These are phyloP conservation scores for Fomitopsis pulvina DNA, from an alignment of 768 basidiomycete species.

Conservation along the genomic window DNA sequence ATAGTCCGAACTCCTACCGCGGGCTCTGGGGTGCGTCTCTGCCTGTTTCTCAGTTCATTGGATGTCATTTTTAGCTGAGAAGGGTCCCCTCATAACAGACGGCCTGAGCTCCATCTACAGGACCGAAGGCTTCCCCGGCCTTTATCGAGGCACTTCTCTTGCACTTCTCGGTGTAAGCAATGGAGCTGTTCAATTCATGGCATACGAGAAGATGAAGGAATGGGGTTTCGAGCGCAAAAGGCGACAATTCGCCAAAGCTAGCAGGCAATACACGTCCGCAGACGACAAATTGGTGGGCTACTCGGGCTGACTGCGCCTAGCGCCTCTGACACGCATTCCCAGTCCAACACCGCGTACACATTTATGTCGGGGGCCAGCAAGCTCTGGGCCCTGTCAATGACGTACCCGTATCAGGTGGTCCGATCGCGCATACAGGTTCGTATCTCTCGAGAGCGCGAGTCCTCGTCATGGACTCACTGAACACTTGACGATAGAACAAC, in stretches of 20 bases:
- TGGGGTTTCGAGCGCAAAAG: conserved; percentile 81
- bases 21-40: conserved; percentile 62
- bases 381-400: conserved; percentile 70
- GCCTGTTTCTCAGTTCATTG: conserved; percentile 8
- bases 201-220: conserved; percentile 92
- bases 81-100: conserved; percentile 30
- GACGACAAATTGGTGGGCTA: conserved; percentile 79
- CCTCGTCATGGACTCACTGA: conserved; percentile 2
- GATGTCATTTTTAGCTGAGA: background rate
- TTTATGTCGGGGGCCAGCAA: conserved; percentile 91
- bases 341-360: conserved; percentile 92
- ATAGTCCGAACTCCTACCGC: conserved; percentile 68
- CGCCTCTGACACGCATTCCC: conserved; percentile 1
- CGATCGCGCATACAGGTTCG: conserved; percentile 87
- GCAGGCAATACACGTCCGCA: conserved; percentile 58
- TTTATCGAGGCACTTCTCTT: conserved; percentile 83
- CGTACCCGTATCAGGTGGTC: conserved; percentile 97
- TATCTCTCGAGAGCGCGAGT: conserved; percentile 5
- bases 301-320: background rate
- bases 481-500: conserved; percentile 44
- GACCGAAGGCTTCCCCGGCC: conserved; percentile 70
- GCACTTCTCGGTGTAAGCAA: conserved; percentile 92
- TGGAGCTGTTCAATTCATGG: conserved; percentile 93
- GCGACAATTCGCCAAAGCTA: conserved; percentile 51
- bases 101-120: conserved; percentile 67